A percentile compares a stretch with the other conserved stretches of the same genome.
Evolutionary conservation across 352 stramenopile species (phyloP).

Genomic region (Globisporangium ultimum): DNA sequence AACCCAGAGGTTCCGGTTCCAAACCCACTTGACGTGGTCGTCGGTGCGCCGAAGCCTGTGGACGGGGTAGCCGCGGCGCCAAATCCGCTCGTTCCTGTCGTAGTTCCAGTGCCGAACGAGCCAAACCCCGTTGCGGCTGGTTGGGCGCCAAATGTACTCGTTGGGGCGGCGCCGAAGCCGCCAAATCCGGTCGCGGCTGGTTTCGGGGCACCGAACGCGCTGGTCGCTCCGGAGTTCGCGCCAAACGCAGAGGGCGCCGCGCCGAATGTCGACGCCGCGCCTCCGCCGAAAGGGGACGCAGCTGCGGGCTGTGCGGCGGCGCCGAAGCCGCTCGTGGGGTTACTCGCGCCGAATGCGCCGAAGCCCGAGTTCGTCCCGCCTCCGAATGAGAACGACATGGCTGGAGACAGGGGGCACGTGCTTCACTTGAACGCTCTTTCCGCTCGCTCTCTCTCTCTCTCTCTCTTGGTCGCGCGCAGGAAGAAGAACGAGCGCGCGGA

Average conservation of each 20-base stretch:
- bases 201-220: slow-evolving; percentile 34
- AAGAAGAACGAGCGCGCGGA: not conserved
- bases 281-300: slow-evolving; percentile 47
- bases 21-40: slow-evolving; percentile 8
- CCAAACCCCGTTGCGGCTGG: slow-evolving; percentile 36
- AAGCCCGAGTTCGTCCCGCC: slow-evolving; percentile 40
- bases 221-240: slow-evolving; percentile 17
- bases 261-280: slow-evolving; percentile 22
- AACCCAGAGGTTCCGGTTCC: slow-evolving; percentile 30
- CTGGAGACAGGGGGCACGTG: not conserved
- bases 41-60: slow-evolving; percentile 14
- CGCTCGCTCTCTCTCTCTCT: not conserved
- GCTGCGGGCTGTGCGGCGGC: slow-evolving; percentile 24
- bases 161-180: slow-evolving; percentile 34
- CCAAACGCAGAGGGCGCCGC: slow-evolving; percentile 44
- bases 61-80: slow-evolving; percentile 15
- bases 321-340: slow-evolving; percentile 31
- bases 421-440: too few relatives aligned
- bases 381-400: slow-evolving; percentile 59
- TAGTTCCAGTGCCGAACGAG: slow-evolving; percentile 23
- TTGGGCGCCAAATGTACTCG: slow-evolving; percentile 26
- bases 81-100: slow-evolving; percentile 21
- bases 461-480: not conserved
- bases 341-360: slow-evolving; percentile 28
- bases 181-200: slow-evolving; percentile 32